These are phyloP conservation scores for Thelephora terrestris DNA, from an alignment of 1,284 basidiomycete genomes.

Conservation along the genomic window DNA sequence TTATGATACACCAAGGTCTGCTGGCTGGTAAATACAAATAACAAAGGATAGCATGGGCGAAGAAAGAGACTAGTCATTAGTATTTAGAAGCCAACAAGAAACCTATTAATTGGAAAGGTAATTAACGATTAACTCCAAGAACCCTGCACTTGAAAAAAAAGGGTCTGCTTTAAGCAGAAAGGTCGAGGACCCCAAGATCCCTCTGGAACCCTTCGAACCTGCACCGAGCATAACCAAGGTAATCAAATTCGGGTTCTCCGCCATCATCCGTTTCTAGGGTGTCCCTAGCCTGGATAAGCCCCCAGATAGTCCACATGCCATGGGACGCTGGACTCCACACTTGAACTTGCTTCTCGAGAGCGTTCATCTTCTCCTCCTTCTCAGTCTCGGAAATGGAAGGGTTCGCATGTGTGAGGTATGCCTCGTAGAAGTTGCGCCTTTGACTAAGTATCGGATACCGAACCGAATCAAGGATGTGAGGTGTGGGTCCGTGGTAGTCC, in stretches of 20 bases:
- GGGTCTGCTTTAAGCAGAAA: conserved; percentile 18
- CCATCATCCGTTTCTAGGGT: conserved; percentile 52
- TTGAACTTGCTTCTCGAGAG: conserved; percentile 67
- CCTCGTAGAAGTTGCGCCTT: conserved; percentile 72
- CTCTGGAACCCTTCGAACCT: conserved; percentile 54
- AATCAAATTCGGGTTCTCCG: conserved; percentile 64
- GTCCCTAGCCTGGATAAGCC: conserved; percentile 81
- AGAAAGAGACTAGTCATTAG: too few relatives aligned
- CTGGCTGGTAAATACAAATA: too few relatives aligned
- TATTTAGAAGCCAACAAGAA: too few relatives aligned
- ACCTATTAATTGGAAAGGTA: too few relatives aligned
- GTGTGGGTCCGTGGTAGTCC: conserved; percentile 70
- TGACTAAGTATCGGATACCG: conserved; percentile 69
- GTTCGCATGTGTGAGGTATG: conserved; percentile 57
- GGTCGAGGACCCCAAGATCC: conserved; percentile 40
- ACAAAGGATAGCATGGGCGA: too few relatives aligned
- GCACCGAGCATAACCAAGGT: conserved; percentile 59
- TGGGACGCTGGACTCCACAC: conserved; percentile 85
- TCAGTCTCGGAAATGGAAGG: conserved; percentile 18
- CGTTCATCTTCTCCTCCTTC: conserved; percentile 29
- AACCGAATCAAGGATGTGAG: conserved; percentile 61
- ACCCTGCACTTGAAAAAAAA: neutral
- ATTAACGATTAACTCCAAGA: neutral
- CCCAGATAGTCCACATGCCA: conserved; percentile 90
- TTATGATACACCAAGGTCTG: too few relatives aligned